Evolutionary conservation across 2,329 filamentous ascomycete genomes (phyloP), one percentile per base, ranked within the genome.

Genomic region (Tolypocladium nubicola): DNA sequence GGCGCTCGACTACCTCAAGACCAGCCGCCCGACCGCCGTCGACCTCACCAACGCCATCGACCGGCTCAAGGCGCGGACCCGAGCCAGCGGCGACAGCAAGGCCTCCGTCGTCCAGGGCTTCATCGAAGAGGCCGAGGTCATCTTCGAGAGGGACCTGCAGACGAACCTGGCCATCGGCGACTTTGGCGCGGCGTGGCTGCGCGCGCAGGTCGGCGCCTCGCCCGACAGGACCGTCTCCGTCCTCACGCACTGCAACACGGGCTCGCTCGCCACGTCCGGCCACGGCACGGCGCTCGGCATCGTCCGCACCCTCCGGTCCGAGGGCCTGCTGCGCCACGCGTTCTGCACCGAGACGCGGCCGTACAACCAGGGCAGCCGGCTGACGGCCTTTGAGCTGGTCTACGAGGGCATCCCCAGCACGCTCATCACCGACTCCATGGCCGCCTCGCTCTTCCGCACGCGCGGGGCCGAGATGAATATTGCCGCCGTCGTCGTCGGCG

Each of bases 261-360:
- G 94, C 35, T 97, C 93, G 23, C 85, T 99, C 39, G 94, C 94
- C 33, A 99, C 94, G 1, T 96, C 94, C 19, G 94, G 94, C n/a
- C 96, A 97, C 69, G 94, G 94, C 55, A 99, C 94, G 13, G 94
- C 94, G 0, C 79, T 99, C 3, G 94, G 94, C 26, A 94, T 99
- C 54, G 91, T 99, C 64, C 89, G 94, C 58, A 90, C 89, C 5
- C 79, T 99, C 6, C 83, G 89, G 66, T 74, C 82, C 14, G 79
- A 79, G 57, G 77, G 79, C 6, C 77, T 83, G 8, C 80, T 99
- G 30, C 79, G 85, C 61, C 92, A 91, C 67, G 93, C 91, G 43
- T 99, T 90, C 76, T 99, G 93, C 77, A 96, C 93, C 53, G 94
- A 99, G 75, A 99, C 94, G 3, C 83, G 94, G 39, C 94, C 94